Conservation (phyloP, 192 early-diverging fungal genomes). For the Linnemannia elongata region DNA sequence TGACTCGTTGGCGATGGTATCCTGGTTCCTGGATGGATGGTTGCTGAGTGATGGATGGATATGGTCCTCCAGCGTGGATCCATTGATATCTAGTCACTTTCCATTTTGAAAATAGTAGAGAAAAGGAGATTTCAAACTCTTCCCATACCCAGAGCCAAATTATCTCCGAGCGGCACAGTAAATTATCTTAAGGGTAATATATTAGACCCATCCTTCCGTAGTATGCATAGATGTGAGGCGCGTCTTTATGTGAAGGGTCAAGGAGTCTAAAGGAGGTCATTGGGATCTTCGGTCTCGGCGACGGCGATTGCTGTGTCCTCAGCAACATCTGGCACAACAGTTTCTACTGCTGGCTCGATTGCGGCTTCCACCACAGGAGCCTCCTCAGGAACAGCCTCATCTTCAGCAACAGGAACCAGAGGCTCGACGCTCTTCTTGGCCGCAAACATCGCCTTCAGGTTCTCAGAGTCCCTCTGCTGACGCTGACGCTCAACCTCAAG, state of each 20-base stretch:
- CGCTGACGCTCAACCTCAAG: slow-evolving; percentile 78
- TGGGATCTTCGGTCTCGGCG: not conserved
- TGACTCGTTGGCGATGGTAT: not conserved
- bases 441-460: slow-evolving; percentile 67
- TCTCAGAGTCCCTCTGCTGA: slow-evolving; percentile 75
- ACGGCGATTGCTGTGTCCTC: not conserved
- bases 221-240: not conserved
- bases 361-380: not conserved
- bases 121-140: slow-evolving; percentile 13
- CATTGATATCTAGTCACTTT: slow-evolving; percentile 11
- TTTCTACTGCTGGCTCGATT: too few relatives aligned
- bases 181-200: not conserved
- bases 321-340: not conserved
- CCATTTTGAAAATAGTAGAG: slow-evolving; percentile 19
- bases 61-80: not conserved
- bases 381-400: not conserved
- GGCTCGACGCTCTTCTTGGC: not conserved
- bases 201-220: too few relatives aligned
- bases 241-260: not conserved
- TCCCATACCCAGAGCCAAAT: not conserved
- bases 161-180: not conserved
- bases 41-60: not conserved
- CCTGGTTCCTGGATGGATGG: not conserved
- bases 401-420: not conserved
- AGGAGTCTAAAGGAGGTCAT: not conserved